Base-by-base conservation (phyloP, 2,329 filamentous ascomycete species). In the Cyphellophora attinorum region DNA sequence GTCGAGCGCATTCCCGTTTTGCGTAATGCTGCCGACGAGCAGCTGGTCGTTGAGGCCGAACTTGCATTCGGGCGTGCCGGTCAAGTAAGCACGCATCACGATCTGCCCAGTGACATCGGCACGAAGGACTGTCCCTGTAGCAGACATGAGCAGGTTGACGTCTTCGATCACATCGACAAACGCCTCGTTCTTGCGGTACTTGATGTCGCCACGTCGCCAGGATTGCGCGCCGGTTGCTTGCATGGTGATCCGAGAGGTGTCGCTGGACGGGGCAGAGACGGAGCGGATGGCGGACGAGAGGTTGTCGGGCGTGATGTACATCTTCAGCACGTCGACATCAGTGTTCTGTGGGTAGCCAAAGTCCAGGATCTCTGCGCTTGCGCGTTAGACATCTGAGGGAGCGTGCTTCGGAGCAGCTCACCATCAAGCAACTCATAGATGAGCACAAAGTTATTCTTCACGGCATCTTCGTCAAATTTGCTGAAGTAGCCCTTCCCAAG, bases 151-250 rank as follows among this genome's bases (percentile, higher is more conserved):
- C 39, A 98, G 74, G 61, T 98, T 98, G 52, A 98, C 89, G 55
- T 98, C 91, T 62, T 98, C 91, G 53, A 98, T 98, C 12, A 98
- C 91, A 60, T 98, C 91, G 49, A 98, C 91, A 54, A 98, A 98
- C 19, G 91, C 91, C 61, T 98, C 91, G 65, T 98, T 98, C 67
- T 98, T 98, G 59, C 91, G 83, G 65, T 98, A 98, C 57, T 94
- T 94, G 62, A 98, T 91, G 59, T 96, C 89, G 40, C 89, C 84
- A 55, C 93, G 84, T 50, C 93, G 78, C 91, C 93, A 98, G 30
- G 91, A 96, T 27, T 95, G 72, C 4, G 91, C 91, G 27, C 93
- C 91, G 0, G 91, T 98, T 10, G 91, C 93, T 67, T 98, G 91
- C 88, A 96, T 95, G 16, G 91, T 98, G 61, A 98, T 98, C 59